These are phyloP conservation scores for Ceratobasidium sp. DNA, from an alignment of 1,284 basidiomycete species.

Conservation along the genomic window DNA sequence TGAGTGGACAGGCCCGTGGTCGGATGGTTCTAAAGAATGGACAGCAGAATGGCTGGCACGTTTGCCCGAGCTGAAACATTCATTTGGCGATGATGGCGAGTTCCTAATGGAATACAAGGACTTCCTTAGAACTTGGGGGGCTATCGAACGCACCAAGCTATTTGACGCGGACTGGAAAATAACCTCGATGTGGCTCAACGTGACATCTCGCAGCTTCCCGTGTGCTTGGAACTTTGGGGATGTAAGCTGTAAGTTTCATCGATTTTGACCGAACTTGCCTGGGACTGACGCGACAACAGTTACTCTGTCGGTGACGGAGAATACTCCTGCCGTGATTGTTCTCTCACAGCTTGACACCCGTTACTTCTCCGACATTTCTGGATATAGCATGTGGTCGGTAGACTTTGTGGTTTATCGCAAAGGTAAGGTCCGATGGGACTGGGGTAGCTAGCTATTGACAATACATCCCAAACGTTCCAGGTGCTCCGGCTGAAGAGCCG, in stretches of 20 bases:
- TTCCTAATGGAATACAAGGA: slow-evolving; percentile 50
- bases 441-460: neutral
- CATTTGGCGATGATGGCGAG: slow-evolving; percentile 50
- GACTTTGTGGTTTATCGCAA: slow-evolving; percentile 38
- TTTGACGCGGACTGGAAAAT: slow-evolving; percentile 44
- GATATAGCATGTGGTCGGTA: slow-evolving; percentile 23
- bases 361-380: slow-evolving; percentile 27
- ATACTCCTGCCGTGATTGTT: slow-evolving; percentile 17
- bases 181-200: slow-evolving; percentile 40
- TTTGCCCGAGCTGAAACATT: slow-evolving; percentile 47
- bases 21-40: slow-evolving; percentile 50
- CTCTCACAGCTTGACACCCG: slow-evolving; percentile 21
- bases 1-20: slow-evolving; percentile 54
- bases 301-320: slow-evolving; percentile 28
- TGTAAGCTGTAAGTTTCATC: slow-evolving; percentile 51
- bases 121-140: slow-evolving; percentile 42
- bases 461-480: neutral
- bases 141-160: slow-evolving; percentile 38
- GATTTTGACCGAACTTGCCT: neutral
- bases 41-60: slow-evolving; percentile 48
- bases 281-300: neutral
- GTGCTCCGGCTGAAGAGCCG: slow-evolving; percentile 23
- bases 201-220: slow-evolving; percentile 57
- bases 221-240: slow-evolving; percentile 65
- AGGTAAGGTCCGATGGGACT: neutral